Conservation (phyloP, 768 basidiomycete species). For the Russula emetica region DNA sequence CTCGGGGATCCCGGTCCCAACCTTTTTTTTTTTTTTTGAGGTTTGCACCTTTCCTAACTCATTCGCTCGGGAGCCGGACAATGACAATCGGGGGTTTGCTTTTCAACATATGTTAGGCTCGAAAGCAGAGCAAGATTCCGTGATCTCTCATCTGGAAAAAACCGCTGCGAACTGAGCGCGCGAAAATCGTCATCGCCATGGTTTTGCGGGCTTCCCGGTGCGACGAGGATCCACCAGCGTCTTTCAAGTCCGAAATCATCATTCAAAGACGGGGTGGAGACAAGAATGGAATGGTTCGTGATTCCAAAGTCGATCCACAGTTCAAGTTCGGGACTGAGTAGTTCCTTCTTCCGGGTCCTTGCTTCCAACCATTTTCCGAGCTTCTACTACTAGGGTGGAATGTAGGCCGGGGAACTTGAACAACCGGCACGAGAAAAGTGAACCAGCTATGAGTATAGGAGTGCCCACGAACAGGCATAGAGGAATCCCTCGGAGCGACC, state of each 20-base stretch:
- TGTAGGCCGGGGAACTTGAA: not conserved
- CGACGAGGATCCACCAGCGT: not conserved
- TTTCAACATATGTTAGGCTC: not conserved
- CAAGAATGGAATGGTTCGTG: not conserved
- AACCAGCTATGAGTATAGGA: not conserved
- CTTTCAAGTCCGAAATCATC: not conserved
- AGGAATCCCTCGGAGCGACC: not conserved
- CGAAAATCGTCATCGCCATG: not conserved
- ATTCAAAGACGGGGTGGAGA: not conserved
- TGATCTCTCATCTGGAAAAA: not conserved
- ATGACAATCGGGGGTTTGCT: not conserved
- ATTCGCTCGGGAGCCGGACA: not conserved
- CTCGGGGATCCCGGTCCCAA: conserved; percentile 1
- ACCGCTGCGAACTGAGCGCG: conserved; percentile 3
- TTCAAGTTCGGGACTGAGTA: not conserved
- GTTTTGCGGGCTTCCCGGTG: not conserved
- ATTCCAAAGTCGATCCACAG: not conserved
- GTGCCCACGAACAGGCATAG: not conserved
- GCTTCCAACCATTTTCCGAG: not conserved
- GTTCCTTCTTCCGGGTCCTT: not conserved
- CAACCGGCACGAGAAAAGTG: not conserved
- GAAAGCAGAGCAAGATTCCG: not conserved
- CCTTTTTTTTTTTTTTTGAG: not conserved
- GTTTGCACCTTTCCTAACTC: not conserved
- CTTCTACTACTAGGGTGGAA: conserved; percentile 1